phyloP scores from a whole-genome alignment of 1,284 basidiomycete genomes.

The Polyporus tsugae region DNA sequence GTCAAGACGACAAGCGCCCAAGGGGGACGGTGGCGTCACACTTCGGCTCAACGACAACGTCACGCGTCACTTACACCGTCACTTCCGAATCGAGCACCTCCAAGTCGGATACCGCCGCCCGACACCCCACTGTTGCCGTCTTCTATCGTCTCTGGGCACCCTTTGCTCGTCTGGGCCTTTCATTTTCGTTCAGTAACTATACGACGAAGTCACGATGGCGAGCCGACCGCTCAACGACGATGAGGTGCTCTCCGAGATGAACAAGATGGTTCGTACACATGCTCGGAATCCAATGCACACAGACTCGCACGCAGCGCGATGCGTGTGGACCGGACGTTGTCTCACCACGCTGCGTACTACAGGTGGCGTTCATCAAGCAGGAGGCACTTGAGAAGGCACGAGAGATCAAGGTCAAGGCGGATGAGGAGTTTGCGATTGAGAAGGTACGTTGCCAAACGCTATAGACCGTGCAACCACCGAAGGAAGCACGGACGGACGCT shows the following conservation, averaged over 20 bases:
- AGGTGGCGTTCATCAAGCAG: constrained; percentile 97
- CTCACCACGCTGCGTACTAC: constrained; percentile 25
- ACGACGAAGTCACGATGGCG: constrained; percentile 52
- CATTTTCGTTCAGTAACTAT: background rate
- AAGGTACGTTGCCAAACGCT: constrained; percentile 64
- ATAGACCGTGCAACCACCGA: background rate
- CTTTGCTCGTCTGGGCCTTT: background rate
- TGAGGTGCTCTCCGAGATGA: constrained; percentile 97
- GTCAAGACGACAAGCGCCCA: background rate
- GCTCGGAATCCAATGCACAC: background rate
- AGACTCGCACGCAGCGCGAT: constrained; percentile 1
- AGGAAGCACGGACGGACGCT: constrained; percentile 1
- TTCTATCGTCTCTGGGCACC: constrained; percentile 10
- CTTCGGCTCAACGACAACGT: background rate
- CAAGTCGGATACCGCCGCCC: constrained; percentile 8
- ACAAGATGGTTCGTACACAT: constrained; percentile 87
- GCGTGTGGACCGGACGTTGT: background rate
- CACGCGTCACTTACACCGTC: constrained; percentile 15
- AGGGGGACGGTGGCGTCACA: constrained; percentile 20
- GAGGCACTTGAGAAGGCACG: constrained; percentile 96
- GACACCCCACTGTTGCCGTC: constrained; percentile 1
- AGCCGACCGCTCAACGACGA: constrained; percentile 89
- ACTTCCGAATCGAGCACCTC: constrained; percentile 17
- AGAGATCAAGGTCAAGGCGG: constrained; percentile 96
- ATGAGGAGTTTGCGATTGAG: constrained; percentile 97